phyloP scores from a whole-genome alignment of 2,329 filamentous ascomycete species.

The Talaromyces sp. region DNA sequence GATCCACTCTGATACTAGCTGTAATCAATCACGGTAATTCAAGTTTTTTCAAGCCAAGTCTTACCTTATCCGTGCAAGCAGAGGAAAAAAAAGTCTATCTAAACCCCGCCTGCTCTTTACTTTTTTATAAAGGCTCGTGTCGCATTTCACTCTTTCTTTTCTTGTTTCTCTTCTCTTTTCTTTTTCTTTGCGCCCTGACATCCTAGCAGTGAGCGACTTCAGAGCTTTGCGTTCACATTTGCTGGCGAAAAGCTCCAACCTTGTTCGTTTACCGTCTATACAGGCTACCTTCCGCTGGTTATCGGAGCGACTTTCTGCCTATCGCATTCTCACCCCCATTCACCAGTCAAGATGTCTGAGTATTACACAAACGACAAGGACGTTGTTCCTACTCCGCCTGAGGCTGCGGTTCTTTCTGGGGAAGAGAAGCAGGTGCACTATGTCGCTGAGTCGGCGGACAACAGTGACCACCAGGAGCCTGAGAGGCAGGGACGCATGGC shows the following conservation, averaged over 20 bases:
- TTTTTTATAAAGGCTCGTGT: background rate
- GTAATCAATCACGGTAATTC: conserved; percentile 6
- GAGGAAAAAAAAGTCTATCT: conserved; percentile 6
- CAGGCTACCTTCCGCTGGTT: conserved; percentile 1
- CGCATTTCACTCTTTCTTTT: background rate
- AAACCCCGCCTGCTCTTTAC: conserved; percentile 11
- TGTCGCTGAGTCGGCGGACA: conserved; percentile 9
- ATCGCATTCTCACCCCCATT: background rate
- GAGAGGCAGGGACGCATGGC: conserved; percentile 6
- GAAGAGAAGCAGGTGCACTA: conserved; percentile 12
- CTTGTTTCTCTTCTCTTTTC: background rate
- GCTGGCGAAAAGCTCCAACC: conserved; percentile 46
- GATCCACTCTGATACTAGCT: background rate
- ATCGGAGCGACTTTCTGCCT: background rate
- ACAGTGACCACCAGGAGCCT: conserved; percentile 11
- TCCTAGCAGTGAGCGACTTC: conserved; percentile 50
- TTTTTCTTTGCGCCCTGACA: conserved; percentile 12
- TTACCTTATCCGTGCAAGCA: background rate
- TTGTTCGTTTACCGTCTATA: background rate
- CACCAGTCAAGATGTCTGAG: conserved; percentile 23
- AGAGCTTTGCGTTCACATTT: conserved; percentile 54
- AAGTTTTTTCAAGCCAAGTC: background rate
- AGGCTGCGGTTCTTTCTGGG: background rate
- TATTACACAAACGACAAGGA: conserved; percentile 7
- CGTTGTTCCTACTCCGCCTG: conserved; percentile 1